Conservation (phyloP, 768 basidiomycete genomes). For the Trametes maxima region DNA sequence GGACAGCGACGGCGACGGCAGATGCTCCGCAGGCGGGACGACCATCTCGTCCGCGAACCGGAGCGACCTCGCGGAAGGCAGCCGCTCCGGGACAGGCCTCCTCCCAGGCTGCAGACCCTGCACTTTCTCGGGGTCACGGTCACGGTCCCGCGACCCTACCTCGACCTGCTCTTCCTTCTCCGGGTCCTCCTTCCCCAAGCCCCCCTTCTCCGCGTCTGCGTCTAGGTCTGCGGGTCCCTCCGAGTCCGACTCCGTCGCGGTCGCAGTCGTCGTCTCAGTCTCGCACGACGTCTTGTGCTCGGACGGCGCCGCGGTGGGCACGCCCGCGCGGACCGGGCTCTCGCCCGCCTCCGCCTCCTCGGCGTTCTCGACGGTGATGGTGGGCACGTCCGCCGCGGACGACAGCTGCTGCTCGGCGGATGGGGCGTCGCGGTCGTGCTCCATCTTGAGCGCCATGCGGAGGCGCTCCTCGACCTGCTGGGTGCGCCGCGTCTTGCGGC, state of each 20-base stretch:
- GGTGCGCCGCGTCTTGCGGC: conserved; percentile 66
- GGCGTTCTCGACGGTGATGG: neutral
- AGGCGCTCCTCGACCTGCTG: conserved; percentile 64
- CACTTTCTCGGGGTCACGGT: conserved; percentile 8
- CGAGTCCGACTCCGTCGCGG: neutral
- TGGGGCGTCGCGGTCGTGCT: conserved; percentile 15
- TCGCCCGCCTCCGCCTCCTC: neutral
- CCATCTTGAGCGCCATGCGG: conserved; percentile 46
- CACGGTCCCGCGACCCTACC: neutral
- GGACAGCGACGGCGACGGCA: neutral
- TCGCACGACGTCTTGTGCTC: neutral
- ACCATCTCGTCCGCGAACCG: conserved; percentile 37
- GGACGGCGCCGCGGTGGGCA: neutral
- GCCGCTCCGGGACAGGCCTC: conserved; percentile 1
- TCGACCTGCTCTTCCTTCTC: neutral
- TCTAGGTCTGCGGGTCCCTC: neutral
- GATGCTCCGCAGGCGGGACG: conserved; percentile 29
- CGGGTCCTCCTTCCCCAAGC: neutral
- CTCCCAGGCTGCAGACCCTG: neutral
- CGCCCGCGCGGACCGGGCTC: neutral
- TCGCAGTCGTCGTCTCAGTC: neutral
- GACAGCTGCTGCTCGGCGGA: neutral
- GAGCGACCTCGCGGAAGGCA: conserved; percentile 21
- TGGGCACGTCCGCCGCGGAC: neutral
- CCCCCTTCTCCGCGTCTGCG: neutral